Conservation (phyloP, 768 basidiomycete species). For the Termitomyces heimii region DNA sequence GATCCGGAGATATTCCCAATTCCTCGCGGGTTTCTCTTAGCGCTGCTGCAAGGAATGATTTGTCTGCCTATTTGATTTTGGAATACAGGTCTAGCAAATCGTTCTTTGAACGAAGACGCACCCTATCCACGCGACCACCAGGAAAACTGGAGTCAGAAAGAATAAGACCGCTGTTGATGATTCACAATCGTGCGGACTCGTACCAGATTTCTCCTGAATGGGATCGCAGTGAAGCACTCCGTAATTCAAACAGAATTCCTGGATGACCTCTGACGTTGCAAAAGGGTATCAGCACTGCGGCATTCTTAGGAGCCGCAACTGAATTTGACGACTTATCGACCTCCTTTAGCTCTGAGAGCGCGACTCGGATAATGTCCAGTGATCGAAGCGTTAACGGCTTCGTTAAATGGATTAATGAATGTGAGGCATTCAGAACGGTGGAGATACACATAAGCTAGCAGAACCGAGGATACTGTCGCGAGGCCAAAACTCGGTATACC, state of each 20-base stretch:
- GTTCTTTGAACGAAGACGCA: constrained; percentile 19
- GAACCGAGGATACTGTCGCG: not conserved
- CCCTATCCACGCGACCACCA: constrained; percentile 65
- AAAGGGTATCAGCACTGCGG: constrained; percentile 71
- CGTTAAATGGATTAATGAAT: constrained; percentile 22
- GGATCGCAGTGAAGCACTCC: constrained; percentile 53
- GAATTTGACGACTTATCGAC: not conserved
- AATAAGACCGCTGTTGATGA: not conserved
- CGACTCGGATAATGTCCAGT: constrained; percentile 23
- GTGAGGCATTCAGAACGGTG: constrained; percentile 9
- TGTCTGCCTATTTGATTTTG: constrained; percentile 26
- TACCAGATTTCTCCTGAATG: constrained; percentile 87
- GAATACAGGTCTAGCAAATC: constrained; percentile 3
- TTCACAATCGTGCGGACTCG: not conserved
- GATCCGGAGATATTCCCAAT: constrained; percentile 51
- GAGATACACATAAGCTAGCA: not conserved
- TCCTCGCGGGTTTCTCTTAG: constrained; percentile 75
- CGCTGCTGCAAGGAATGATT: constrained; percentile 56
- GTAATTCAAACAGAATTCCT: constrained; percentile 66
- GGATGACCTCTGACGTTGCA: constrained; percentile 68
- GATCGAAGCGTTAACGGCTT: constrained; percentile 35
- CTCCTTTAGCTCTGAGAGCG: constrained; percentile 9
- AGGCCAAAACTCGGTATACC: not conserved
- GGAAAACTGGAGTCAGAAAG: constrained; percentile 51
- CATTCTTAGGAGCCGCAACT: constrained; percentile 27